phyloP scores from a whole-genome alignment of 2,329 filamentous ascomycete species.

The Verticillium longisporum region DNA sequence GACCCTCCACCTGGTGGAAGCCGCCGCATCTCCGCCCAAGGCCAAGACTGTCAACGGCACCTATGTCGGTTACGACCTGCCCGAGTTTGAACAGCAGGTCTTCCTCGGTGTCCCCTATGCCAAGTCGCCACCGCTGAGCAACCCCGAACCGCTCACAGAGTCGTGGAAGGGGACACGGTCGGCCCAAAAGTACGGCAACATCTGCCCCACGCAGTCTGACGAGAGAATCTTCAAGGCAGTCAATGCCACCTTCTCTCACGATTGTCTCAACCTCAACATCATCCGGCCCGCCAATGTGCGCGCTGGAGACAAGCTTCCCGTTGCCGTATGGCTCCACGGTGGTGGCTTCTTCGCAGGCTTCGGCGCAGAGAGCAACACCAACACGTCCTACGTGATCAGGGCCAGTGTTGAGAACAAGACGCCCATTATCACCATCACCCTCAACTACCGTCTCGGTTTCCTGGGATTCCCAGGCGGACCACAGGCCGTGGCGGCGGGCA shows the following conservation, averaged over 20 bases:
- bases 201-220: slow-evolving; percentile 24
- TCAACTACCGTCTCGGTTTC: slow-evolving; percentile 48
- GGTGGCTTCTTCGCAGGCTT: slow-evolving; percentile 20
- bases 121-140: slow-evolving; percentile 34
- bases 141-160: slow-evolving; percentile 39
- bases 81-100: slow-evolving; percentile 33
- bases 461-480: slow-evolving; percentile 45
- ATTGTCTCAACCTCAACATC: slow-evolving; percentile 57
- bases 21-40: neutral
- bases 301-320: slow-evolving; percentile 35
- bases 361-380: slow-evolving; percentile 43
- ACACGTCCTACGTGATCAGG: slow-evolving; percentile 52
- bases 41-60: slow-evolving; percentile 23
- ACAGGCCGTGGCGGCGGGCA: slow-evolving; percentile 39
- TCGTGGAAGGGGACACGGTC: slow-evolving; percentile 31
- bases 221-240: slow-evolving; percentile 5
- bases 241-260: slow-evolving; percentile 33
- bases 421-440: slow-evolving; percentile 37
- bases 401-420: slow-evolving; percentile 34
- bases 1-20: neutral
- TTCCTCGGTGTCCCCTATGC: slow-evolving; percentile 46
- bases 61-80: slow-evolving; percentile 26
- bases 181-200: slow-evolving; percentile 34
- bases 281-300: slow-evolving; percentile 43
- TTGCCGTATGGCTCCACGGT: slow-evolving; percentile 52